A percentile compares a stretch with the other conserved stretches of the same genome.
These are phyloP conservation scores for Bidens hawaiensis DNA, from an alignment of 140 eudicot genomes.

Conservation along the genomic window DNA sequence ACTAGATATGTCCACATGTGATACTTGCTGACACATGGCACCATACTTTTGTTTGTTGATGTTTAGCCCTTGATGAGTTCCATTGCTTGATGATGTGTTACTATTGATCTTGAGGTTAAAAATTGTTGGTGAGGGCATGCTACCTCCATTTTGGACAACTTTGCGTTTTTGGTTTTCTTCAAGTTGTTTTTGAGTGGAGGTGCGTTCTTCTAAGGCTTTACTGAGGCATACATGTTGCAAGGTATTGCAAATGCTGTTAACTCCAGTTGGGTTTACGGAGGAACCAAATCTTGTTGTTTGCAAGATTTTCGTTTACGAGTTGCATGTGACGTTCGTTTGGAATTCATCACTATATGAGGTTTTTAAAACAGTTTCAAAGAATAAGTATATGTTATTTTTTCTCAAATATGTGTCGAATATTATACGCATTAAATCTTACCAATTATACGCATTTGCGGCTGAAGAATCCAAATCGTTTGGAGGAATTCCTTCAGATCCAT, in stretches of 20 bases:
- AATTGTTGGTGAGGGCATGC: not conserved
- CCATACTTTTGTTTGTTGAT: slow-evolving; percentile 8
- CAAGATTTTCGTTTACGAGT: slow-evolving; percentile 7
- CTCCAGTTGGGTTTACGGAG: slow-evolving; percentile 37
- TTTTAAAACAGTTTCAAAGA: not conserved
- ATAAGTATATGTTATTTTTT: not conserved
- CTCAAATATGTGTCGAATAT: not conserved
- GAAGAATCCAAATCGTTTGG: slow-evolving; percentile 10
- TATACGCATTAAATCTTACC: slow-evolving; percentile 24
- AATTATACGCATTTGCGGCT: slow-evolving; percentile 21
- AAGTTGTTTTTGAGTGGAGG: not conserved
- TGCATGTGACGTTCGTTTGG: slow-evolving; percentile 18
- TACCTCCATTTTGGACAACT: not conserved
- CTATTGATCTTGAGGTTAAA: slow-evolving; percentile 1
- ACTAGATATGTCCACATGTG: slow-evolving; percentile 7
- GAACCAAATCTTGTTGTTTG: slow-evolving; percentile 20
- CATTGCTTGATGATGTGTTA: slow-evolving; percentile 11
- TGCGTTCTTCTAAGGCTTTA: not conserved
- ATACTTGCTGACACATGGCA: slow-evolving; percentile 10
- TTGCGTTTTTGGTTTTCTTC: not conserved
- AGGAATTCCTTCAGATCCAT: slow-evolving; percentile 33
- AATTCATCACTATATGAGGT: slow-evolving; percentile 28
- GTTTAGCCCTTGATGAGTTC: not conserved
- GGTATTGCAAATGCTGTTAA: slow-evolving; percentile 17
- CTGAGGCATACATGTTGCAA: slow-evolving; percentile 32